Base-by-base conservation (phyloP, 2,329 filamentous ascomycete genomes). In the Piedraia hortae region DNA sequence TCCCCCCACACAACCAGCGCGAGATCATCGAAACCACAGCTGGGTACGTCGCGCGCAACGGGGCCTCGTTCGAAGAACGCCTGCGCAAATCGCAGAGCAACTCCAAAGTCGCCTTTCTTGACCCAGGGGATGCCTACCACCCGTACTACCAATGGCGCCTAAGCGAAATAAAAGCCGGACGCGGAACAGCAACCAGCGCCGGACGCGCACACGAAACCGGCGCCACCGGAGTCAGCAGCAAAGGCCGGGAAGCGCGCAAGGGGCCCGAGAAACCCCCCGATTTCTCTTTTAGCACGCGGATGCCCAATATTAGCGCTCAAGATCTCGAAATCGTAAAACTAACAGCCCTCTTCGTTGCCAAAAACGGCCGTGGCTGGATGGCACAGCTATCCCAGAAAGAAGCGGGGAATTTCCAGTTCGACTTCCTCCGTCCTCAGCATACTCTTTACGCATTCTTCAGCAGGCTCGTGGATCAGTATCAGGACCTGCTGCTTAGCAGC, bases 361-460 rank as follows among this genome's bases (percentile, higher is more conserved):
- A 82, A 47, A 82, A 89, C 38, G 85, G 85, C 8, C 68, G 80
- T 28, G 67, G 71, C 28, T 97, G 85, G 49, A 75, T 90, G 62
- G 91, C 78, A 11, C 62, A 70, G 24, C 53, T 97, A 30, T 75
- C 73, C 12, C 82, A 90, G 48, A 65, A 75, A 32, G 82, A 97
- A 50, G 61, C 72, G 10, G 62, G 71, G 38, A 93, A 91, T 46
- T 78, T 68, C 33, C 82, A 97, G 43, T 97, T 93, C 44, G 78
- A 91, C 46, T 97, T 97, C 41, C 56, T 97, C 23, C 68, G 82
- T 24, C 77, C 80, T 9, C 88, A 90, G 38, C 85, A 97, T 52
- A 90, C 75, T 38, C 68, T 91, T 30, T 78, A 93, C 51, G 80
- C 82, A 43, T 93, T 85, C 51, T 93, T 91, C 47, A 74, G 77